These are phyloP conservation scores for Microdochium trichocladiopsis DNA, from an alignment of 2,329 filamentous ascomycete genomes.

Conservation along the genomic window DNA sequence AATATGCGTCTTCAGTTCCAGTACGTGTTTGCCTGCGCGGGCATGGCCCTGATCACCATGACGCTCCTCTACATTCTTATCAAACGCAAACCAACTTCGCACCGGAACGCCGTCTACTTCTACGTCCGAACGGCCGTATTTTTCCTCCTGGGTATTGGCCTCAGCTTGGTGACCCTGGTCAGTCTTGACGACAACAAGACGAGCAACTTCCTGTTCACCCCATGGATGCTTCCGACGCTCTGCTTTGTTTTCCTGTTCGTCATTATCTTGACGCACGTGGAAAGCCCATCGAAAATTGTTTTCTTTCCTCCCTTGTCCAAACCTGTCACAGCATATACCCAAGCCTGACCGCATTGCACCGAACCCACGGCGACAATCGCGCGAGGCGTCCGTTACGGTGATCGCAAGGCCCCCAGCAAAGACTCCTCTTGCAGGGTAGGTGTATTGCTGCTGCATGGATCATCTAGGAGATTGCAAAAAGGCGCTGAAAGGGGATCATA, in stretches of 20 bases:
- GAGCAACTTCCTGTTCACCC: slow-evolving; percentile 4
- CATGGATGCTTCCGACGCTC: slow-evolving; percentile 17
- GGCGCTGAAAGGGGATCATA: too few relatives aligned
- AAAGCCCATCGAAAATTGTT: too few relatives aligned
- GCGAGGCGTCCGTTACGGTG: too few relatives aligned
- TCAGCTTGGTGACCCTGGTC: slow-evolving; percentile 12
- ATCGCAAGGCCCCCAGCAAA: too few relatives aligned
- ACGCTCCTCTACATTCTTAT: slow-evolving; percentile 11
- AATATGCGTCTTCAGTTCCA: slow-evolving; percentile 11
- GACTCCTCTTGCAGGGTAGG: too few relatives aligned
- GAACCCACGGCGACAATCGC: too few relatives aligned
- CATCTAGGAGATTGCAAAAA: too few relatives aligned
- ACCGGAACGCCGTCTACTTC: slow-evolving; percentile 14
- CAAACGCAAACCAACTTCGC: slow-evolving; percentile 2
- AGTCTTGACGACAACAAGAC: slow-evolving; percentile 3
- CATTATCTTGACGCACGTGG: slow-evolving; percentile 13
- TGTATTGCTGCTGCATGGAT: too few relatives aligned
- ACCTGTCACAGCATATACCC: too few relatives aligned
- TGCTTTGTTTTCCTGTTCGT: slow-evolving; percentile 15
- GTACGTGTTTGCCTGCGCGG: slow-evolving; percentile 12
- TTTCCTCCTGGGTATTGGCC: slow-evolving; percentile 10
- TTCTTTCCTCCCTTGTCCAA: too few relatives aligned
- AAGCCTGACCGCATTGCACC: too few relatives aligned
- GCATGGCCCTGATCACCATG: slow-evolving; percentile 13
- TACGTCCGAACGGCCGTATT: slow-evolving; percentile 11